Base-by-base conservation (phyloP, 228 moss, liverwort and hornwort genomes). In the Sphagnum magellanicum region DNA sequence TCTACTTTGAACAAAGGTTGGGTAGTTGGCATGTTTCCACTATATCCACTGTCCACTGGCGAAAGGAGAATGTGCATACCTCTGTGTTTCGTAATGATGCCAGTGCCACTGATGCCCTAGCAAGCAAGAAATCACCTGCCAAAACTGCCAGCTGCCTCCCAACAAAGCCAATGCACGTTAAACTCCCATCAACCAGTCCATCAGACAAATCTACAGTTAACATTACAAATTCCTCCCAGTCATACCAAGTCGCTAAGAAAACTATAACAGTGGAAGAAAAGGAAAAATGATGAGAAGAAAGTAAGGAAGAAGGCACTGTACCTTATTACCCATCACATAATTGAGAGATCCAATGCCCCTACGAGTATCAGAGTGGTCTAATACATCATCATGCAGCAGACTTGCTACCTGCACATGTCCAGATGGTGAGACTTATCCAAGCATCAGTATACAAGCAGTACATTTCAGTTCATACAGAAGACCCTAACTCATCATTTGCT, bases 301-400 rank as follows among this genome's bases (percentile, higher is more conserved):
- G 32, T 32, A 32, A 32, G 32, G 32, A 32, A 51, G 50, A 53
- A n/a, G 53, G 53, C 50, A 8, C 9, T 73, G 72, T 65, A 93
- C 98, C 98, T 98, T 98, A 80, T 98, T 98, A 62, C 98, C 98
- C 91, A 98, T 88, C 49, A 80, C 75, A 60, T 75, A 75, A 76
- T 98, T 98, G 50, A 98, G 63, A 61, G 98, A 94, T 64, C 86
- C 78, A 69, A 98, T 89, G 61, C 98, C 98, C 79, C 98, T 86
- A 69, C 98, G 90, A 64, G 98, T 94, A 88, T 94, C 94, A 77
- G 98, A 93, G 74, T 92, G 92, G 77, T 98, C 98, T 76, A 98
- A 78, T 52, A 98, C 98, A 83, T 98, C 98, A 79, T 98, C 98
- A 82, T 98, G 98, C 72, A 98, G 79, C 81, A 98, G 87, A 77